Percentiles rank a stretch among this genome's conserved stretches.
These are phyloP conservation scores for Galium porrigens DNA, from an alignment of 305 asterid species.

Conservation along the genomic window DNA sequence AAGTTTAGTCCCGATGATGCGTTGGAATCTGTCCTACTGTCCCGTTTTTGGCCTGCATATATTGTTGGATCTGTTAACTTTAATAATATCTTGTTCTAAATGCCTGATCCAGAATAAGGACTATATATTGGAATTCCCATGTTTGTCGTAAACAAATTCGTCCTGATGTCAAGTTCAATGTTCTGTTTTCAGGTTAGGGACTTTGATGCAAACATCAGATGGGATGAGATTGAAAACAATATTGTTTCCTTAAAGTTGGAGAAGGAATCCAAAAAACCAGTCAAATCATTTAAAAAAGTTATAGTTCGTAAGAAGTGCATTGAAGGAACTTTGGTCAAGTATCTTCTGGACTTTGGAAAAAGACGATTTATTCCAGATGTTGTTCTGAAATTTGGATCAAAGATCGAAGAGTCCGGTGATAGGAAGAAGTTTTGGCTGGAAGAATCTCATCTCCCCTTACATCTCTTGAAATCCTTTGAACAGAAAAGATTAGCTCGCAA, in stretches of 20 bases:
- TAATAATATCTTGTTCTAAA: background rate
- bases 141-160: background rate
- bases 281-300: constrained; percentile 65
- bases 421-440: constrained; percentile 80
- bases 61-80: background rate
- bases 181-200: constrained; percentile 56
- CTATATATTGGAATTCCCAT: background rate
- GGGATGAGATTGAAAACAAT: constrained; percentile 65
- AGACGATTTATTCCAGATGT: constrained; percentile 74
- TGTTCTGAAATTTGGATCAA: constrained; percentile 53
- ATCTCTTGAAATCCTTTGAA: constrained; percentile 68
- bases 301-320: constrained; percentile 58
- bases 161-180: background rate
- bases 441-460: constrained; percentile 64
- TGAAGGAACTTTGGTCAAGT: constrained; percentile 43
- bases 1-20: background rate
- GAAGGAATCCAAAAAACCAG: constrained; percentile 43
- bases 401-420: constrained; percentile 44
- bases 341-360: constrained; percentile 92
- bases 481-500: constrained; percentile 71
- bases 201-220: constrained; percentile 66
- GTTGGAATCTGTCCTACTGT: constrained; percentile 1
- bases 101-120: background rate
- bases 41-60: background rate
- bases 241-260: constrained; percentile 33